Evolutionary conservation across 768 basidiomycete genomes (phyloP), one percentile per base, ranked within the genome.

Genomic region (Leucosporidium yakuticum): DNA sequence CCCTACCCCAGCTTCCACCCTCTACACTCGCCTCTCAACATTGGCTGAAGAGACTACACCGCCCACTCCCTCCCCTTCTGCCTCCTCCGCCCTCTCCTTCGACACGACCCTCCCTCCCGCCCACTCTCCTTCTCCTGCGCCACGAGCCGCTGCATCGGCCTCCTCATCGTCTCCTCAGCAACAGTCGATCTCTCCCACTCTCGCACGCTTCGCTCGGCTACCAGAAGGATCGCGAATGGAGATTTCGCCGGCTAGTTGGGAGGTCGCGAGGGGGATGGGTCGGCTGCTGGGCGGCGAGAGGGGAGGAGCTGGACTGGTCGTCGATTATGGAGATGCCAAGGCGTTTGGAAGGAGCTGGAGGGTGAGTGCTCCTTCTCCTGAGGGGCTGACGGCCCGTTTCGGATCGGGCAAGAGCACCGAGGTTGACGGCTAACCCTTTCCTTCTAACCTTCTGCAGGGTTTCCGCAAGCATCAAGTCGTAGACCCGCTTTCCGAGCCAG

Each of bases 401-500:
- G 34, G 5, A 5, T 36, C 12, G 5, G 12, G 12, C 34, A 36
- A 12, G 6, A 36, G 34, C 34, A 12, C 34, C 34, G 34, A 36
- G 34, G 6, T 36, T 5, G 34, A 36, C 5, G 34, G 34, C 34
- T 36, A 12, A 36, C 11, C 39, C 39, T 15, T 9, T 44, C 3
- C 39, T 44, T 44, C 39, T 44, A 8, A 12, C 39, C 17, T 2
- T 8, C 39, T 44, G 21, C 57, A 97, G 94, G 96, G 89, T 0
- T 97, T 99, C 83, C 88, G 87, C 78, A 81, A 85, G 27, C 96
- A 98, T 76, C 83, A 86, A 66, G 85, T 91, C 20, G 88, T 90
- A 2, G 88, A 94, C 77, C 82, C 90, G 5, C 95, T 98, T 76
- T 82, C 88, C 62, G 80, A 83, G 15, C 93, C 94, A 0, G 96